These are phyloP conservation scores for Naganishia vaughanmartiniae DNA, from an alignment of 768 basidiomycete genomes.

Conservation along the genomic window DNA sequence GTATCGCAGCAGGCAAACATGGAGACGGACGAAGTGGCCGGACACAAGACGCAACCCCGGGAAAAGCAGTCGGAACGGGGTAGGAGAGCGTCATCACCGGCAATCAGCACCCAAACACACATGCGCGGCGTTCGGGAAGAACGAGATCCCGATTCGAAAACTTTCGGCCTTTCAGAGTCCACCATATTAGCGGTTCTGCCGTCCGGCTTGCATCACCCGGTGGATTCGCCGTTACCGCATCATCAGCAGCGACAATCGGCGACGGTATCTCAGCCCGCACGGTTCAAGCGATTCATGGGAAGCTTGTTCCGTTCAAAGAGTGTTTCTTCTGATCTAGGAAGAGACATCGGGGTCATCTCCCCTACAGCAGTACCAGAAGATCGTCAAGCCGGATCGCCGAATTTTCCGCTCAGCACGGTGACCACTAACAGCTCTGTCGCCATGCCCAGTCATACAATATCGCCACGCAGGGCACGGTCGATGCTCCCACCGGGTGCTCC, in stretches of 20 bases:
- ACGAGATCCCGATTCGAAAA: neutral
- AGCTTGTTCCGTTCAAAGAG: conserved; percentile 21
- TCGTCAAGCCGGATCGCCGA: neutral
- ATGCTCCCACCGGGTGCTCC: neutral
- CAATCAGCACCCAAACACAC: neutral
- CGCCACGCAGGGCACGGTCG: neutral
- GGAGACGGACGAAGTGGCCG: neutral
- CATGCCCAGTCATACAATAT: neutral
- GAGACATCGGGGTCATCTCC: neutral
- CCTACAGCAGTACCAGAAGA: neutral
- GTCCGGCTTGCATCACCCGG: neutral
- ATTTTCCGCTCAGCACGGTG: neutral
- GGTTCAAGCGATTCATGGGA: conserved; percentile 25
- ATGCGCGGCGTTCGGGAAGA: neutral
- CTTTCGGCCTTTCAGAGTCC: neutral
- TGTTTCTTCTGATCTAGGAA: neutral
- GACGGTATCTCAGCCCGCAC: conserved; percentile 6
- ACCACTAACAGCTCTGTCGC: neutral
- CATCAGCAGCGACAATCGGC: neutral
- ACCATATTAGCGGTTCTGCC: neutral
- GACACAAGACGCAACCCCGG: neutral
- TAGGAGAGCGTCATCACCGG: conserved; percentile 14
- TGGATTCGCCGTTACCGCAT: neutral
- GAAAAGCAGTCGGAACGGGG: neutral
- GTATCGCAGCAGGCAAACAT: neutral